Base-by-base conservation (phyloP, 176 grass and related monocot genomes). In the Alopecurus myosuroides region DNA sequence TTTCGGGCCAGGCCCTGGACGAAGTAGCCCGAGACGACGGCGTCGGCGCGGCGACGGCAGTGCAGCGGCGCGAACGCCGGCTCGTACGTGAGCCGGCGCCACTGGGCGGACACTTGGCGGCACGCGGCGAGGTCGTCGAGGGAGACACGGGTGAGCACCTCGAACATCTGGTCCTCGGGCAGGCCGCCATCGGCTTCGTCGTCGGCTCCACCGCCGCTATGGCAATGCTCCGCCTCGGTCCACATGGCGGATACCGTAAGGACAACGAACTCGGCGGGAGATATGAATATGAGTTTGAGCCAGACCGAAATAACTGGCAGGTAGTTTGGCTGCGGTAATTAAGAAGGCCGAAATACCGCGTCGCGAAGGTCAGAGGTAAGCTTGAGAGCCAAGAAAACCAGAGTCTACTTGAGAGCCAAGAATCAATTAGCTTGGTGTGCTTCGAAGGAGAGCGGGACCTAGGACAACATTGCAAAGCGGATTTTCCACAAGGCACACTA, bases 51-150 rank as follows among this genome's bases (percentile, higher is more conserved):
- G 86, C 86, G 78, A 62, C 72, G 72, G 72, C 77, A 81, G 85
- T 90, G 85, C 6, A 60, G 76, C 15, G 56, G 39, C 26, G 78
- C 66, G 77, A 92, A 92, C 9, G 45, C 57, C 35, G 86, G 76
- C 26, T 92, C 86, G 70, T 84, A 85, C 10, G 81, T 85, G 34
- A 88, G 35, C 7, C 79, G 45, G 52, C 83, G 82, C 77, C 86
- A 88, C 5, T 75, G 44, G 1, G 44, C 2, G 3, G 70, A 85
- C 4, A 88, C 85, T 20, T 45, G 30, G 19, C 85, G 86, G 78
- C 90, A 92, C 3, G 75, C 44, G n/a, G 77, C 44, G 3, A 92
- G 69, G 74, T 92, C 86, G 12, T 85, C 77, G 9, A 85, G 81
- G 0, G 86, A 73, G 3, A 88, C 74, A 18, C 68, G 85, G 3